phyloP scores from a whole-genome alignment of 2,329 filamentous ascomycete genomes.

The Exophiala xenobiotica region DNA sequence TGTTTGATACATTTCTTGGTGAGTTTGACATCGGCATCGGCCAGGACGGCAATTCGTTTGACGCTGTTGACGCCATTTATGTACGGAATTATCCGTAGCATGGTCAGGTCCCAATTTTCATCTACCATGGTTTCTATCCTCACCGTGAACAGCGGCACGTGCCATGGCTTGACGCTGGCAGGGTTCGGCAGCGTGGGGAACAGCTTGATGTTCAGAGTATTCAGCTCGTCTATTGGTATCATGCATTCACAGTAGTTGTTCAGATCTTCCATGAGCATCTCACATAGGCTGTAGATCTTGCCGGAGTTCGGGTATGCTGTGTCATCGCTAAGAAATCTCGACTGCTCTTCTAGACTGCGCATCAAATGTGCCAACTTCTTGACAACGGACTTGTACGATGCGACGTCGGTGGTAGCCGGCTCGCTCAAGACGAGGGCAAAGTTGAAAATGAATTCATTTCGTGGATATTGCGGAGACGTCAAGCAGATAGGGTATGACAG shows the following conservation, averaged over 20 bases:
- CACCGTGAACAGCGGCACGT: conserved; percentile 77
- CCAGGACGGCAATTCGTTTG: conserved; percentile 77
- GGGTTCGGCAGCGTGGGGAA: conserved; percentile 80
- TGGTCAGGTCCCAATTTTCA: conserved; percentile 55
- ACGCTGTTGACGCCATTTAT: conserved; percentile 92
- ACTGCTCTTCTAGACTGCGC: conserved; percentile 88
- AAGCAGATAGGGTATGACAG: conserved; percentile 89
- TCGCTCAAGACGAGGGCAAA: conserved; percentile 80
- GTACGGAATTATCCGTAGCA: conserved; percentile 68
- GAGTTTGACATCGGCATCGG: conserved; percentile 82
- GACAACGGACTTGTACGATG: conserved; percentile 80
- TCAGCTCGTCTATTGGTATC: conserved; percentile 96
- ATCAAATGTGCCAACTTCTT: conserved; percentile 81
- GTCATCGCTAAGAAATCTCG: conserved; percentile 65
- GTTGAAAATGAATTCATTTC: conserved; percentile 98
- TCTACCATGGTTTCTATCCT: conserved; percentile 53
- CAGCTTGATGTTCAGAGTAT: conserved; percentile 94
- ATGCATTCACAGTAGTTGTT: conserved; percentile 98
- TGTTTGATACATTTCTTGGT: conserved; percentile 85
- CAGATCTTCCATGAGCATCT: conserved; percentile 85
- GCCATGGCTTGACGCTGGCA: conserved; percentile 77
- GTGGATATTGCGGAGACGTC: conserved; percentile 74
- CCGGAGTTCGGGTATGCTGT: conserved; percentile 47
- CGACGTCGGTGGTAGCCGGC: conserved; percentile 56
- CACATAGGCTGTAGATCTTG: conserved; percentile 68